Evolutionary conservation across 2,329 filamentous ascomycete species (phyloP).

Genomic region (Bipolaris cookei): DNA sequence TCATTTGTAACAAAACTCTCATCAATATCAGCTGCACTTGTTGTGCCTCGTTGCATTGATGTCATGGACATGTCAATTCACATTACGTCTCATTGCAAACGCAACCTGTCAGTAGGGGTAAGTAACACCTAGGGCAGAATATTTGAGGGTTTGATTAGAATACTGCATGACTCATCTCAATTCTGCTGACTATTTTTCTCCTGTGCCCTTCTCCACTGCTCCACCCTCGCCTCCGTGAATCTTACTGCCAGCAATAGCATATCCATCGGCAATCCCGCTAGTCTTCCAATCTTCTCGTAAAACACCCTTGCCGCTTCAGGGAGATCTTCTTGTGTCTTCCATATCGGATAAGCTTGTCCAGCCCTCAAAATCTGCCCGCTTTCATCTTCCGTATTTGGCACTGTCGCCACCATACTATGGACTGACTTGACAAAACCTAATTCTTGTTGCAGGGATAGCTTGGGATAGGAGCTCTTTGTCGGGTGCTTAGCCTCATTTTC

Average conservation of each 20-base stretch:
- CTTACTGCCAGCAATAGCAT: slow-evolving; percentile 60
- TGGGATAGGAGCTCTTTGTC: slow-evolving; percentile 21
- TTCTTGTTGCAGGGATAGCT: slow-evolving; percentile 38
- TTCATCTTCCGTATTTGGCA: slow-evolving; percentile 48
- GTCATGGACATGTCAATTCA: no score
- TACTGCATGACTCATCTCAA: not conserved
- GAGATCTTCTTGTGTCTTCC: slow-evolving; percentile 57
- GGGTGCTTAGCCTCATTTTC: slow-evolving; percentile 8
- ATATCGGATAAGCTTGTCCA: slow-evolving; percentile 59
- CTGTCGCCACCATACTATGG: slow-evolving; percentile 51
- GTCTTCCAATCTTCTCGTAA: slow-evolving; percentile 58
- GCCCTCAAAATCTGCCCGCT: slow-evolving; percentile 47
- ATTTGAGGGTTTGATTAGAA: not conserved
- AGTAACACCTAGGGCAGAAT: no score
- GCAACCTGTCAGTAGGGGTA: no score
- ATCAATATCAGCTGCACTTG: no score
- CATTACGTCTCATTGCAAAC: no score
- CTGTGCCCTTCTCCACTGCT: slow-evolving; percentile 34
- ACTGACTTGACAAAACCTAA: slow-evolving; percentile 52
- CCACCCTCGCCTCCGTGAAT: slow-evolving; percentile 53
- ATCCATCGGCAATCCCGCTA: slow-evolving; percentile 58
- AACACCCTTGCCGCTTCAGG: slow-evolving; percentile 55
- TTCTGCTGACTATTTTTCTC: not conserved
- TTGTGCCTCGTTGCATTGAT: no score
- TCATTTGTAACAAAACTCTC: no score